These are phyloP conservation scores for Rhizopus stolonifer DNA, from an alignment of 371 early-diverging fungal species.

Conservation along the genomic window DNA sequence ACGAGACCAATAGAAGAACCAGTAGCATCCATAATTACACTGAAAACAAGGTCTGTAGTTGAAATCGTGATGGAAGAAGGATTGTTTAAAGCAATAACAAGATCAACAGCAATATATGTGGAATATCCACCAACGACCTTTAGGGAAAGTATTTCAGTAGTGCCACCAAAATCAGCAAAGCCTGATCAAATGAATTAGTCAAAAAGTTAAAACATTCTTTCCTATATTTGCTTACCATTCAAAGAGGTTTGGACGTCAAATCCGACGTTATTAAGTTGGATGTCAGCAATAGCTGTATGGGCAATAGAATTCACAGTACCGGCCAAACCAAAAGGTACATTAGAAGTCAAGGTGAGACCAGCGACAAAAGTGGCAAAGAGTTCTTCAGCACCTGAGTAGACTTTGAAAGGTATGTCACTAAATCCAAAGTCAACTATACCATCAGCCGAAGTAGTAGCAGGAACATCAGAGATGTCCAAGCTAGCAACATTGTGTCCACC, in stretches of 20 bases:
- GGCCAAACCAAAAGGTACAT: slow-evolving; percentile 38
- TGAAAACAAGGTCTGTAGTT: slow-evolving; percentile 40
- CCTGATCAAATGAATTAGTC: slow-evolving; percentile 12
- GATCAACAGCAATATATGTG: slow-evolving; percentile 39
- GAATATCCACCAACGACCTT: slow-evolving; percentile 46
- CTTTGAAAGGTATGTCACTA: slow-evolving; percentile 40
- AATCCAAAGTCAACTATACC: slow-evolving; percentile 41
- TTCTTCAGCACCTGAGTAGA: slow-evolving; percentile 25
- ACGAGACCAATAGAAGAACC: slow-evolving; percentile 20
- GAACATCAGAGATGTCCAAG: slow-evolving; percentile 44
- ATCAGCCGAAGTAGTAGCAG: slow-evolving; percentile 41
- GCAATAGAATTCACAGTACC: slow-evolving; percentile 52
- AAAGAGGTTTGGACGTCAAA: slow-evolving; percentile 47
- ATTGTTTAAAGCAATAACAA: slow-evolving; percentile 46
- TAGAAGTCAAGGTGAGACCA: slow-evolving; percentile 35
- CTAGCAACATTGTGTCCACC: slow-evolving; percentile 39
- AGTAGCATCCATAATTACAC: slow-evolving; percentile 22
- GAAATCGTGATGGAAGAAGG: slow-evolving; percentile 53
- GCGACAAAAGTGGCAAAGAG: slow-evolving; percentile 45
- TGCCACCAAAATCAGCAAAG: slow-evolving; percentile 38
- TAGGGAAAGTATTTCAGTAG: slow-evolving; percentile 39
- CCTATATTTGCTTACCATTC: slow-evolving; percentile 38
- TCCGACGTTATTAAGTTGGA: slow-evolving; percentile 40
- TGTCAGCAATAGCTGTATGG: slow-evolving; percentile 46
- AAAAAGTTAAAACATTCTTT: not conserved